A percentile compares a stretch with the other conserved stretches of the same genome.
These are phyloP conservation scores for Aristolochia fimbriata DNA, from an alignment of 164 flowering plant genomes.

Conservation along the genomic window DNA sequence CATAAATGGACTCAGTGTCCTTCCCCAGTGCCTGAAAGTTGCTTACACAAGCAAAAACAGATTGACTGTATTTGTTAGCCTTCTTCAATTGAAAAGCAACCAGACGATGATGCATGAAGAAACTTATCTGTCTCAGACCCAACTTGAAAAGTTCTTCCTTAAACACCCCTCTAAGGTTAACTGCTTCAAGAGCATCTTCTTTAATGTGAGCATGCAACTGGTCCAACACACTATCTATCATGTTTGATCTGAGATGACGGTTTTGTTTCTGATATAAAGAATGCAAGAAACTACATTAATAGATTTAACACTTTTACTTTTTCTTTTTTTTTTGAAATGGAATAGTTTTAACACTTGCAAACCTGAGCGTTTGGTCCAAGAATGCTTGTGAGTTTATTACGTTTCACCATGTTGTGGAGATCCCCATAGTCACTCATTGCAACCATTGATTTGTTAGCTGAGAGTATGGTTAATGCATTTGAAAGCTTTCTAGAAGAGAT, in stretches of 20 bases:
- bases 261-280: constrained; percentile 44
- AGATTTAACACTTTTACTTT: too few relatives aligned
- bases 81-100: neutral
- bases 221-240: constrained; percentile 41
- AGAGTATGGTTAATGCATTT: constrained; percentile 58
- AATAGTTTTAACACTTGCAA: constrained; percentile 1
- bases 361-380: constrained; percentile 90
- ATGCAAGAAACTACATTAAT: neutral
- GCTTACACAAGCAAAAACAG: neutral
- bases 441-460: constrained; percentile 64
- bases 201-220: constrained; percentile 29
- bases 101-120: neutral
- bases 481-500: constrained; percentile 84
- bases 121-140: constrained; percentile 63
- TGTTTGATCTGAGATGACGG: constrained; percentile 46
- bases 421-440: constrained; percentile 88
- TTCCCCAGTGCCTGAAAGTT: constrained; percentile 59
- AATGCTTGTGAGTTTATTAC: constrained; percentile 38
- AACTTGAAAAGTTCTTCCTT: constrained; percentile 64
- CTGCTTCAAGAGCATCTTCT: constrained; percentile 29
- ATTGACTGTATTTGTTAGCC: too few relatives aligned
- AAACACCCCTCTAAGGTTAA: constrained; percentile 52
- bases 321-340: too few relatives aligned
- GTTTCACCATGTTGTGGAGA: constrained; percentile 62
- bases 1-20: constrained; percentile 54